Conservation (phyloP, 768 basidiomycete genomes). For the Tylopilus sp. region DNA sequence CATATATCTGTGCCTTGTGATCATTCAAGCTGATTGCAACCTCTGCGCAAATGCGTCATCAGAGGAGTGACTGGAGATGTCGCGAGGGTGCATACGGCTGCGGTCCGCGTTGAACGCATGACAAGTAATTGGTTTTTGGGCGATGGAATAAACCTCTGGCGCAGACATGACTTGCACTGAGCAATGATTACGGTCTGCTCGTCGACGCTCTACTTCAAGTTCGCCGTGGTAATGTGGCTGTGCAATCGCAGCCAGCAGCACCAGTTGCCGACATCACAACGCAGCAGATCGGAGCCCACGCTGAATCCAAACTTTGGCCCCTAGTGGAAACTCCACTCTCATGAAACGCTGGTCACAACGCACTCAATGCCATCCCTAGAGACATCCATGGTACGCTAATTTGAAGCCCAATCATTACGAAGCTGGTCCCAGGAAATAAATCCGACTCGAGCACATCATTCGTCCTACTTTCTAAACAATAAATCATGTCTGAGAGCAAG, state of each 20-base stretch:
- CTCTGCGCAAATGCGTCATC: slow-evolving; percentile 47
- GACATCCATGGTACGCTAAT: neutral
- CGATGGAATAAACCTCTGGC: slow-evolving; percentile 73
- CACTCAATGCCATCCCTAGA: slow-evolving; percentile 1
- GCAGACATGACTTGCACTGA: slow-evolving; percentile 47
- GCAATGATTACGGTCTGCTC: neutral
- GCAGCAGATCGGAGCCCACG: neutral
- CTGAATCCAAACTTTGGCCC: neutral
- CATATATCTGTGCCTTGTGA: slow-evolving; percentile 82
- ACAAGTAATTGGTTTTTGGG: slow-evolving; percentile 82
- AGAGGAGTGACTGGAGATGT: neutral
- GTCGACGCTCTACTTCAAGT: neutral
- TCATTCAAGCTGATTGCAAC: slow-evolving; percentile 89
- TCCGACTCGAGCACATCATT: slow-evolving; percentile 5
- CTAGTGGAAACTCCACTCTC: no score
- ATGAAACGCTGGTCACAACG: no score
- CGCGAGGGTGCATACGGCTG: slow-evolving; percentile 56
- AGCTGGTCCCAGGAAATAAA: slow-evolving; percentile 3
- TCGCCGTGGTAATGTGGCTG: slow-evolving; percentile 10
- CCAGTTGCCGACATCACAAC: neutral
- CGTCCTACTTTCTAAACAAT: slow-evolving; percentile 8
- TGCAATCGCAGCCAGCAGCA: no score
- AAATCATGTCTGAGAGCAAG: slow-evolving; percentile 8
- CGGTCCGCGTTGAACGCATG: slow-evolving; percentile 92
- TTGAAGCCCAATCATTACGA: neutral